Evolutionary conservation across 163 green algal genomes (phyloP), one percentile per base, ranked within the genome.

Genomic region (Volvox carteri): DNA sequence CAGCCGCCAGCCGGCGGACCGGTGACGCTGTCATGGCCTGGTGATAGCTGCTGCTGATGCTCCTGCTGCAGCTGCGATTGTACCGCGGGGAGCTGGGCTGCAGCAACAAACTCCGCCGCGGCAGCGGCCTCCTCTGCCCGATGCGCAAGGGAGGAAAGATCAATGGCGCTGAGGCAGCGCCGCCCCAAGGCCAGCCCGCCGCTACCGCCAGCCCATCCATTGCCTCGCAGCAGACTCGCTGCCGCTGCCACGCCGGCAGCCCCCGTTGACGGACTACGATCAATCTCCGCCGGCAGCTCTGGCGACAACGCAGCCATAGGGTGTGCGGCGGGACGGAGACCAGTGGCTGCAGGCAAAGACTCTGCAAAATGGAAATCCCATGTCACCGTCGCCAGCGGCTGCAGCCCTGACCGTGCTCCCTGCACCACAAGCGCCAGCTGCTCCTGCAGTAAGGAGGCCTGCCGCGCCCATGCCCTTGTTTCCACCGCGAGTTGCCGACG

Each of bases 391-490:
- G 25, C 16, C 44, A 44, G 28, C 12, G 28, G 73, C 42, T 42
- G 25, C 73, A 44, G 46, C 28, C n/a, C 44, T n/a, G 44, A 30
- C 4, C 42, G 73, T 6, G 28, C 73, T 46, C 25, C 33, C 44
- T 60, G 42, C 44, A 65, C 42, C 44, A 80, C 5, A 42, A 65
- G 18, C 23, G 44, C 42, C 23, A 65, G 73, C 73, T 80, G 73
- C 73, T 60, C 73, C 73, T 80, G 23, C 73, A 80, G n/a, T 44
- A 62, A 2, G 44, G n/a, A 16, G 23, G 73, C 58, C 58, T 48
- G 58, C 41, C 25, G 37, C 78, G 25, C 37, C 78, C 46, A 30
- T 9, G 78, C 78, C 28, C 37, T 37, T 14, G 39, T 54, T 21
- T 78, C 70, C 39, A 37, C 39, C 18, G 37, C 39, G 11, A 14